These are phyloP conservation scores for Xylaria sp. DNA, from an alignment of 2,329 filamentous ascomycete species.

Conservation along the genomic window DNA sequence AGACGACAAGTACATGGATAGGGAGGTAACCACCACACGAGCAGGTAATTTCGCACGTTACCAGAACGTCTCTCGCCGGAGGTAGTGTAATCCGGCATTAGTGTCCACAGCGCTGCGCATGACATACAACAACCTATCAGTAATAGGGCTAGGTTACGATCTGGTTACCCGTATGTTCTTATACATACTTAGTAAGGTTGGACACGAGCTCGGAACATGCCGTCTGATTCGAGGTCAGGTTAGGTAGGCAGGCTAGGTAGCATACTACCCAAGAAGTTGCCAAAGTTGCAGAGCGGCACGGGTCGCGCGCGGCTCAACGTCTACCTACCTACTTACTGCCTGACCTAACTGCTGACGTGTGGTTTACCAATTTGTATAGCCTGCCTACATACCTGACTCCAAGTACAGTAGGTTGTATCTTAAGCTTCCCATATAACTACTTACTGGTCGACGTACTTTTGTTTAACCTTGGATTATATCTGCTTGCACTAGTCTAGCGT, in stretches of 20 bases:
- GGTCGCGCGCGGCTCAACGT: conserved; percentile 17
- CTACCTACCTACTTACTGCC: conserved; percentile 1
- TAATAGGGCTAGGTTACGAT: neutral
- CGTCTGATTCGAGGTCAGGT: conserved; percentile 4
- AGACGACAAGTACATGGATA: neutral
- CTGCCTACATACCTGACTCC: neutral
- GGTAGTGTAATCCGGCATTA: conserved; percentile 17
- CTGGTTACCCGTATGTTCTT: neutral
- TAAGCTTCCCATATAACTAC: conserved; percentile 4
- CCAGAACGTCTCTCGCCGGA: neutral
- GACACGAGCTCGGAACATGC: conserved; percentile 12
- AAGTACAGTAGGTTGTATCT: neutral
- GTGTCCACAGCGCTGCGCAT: neutral
- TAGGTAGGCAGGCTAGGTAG: neutral
- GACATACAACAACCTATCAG: neutral
- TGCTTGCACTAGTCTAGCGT: neutral
- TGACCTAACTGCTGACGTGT: conserved; percentile 1
- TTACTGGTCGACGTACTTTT: neutral
- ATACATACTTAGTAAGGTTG: neutral
- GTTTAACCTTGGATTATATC: neutral
- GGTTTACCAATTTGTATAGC: neutral
- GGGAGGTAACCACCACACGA: neutral
- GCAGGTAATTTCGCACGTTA: neutral
- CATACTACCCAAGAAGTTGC: neutral
- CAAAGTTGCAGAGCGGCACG: conserved; percentile 8